Conservation (phyloP, 495 filamentous ascomycete genomes). For the Cercophora newfieldiana region DNA sequence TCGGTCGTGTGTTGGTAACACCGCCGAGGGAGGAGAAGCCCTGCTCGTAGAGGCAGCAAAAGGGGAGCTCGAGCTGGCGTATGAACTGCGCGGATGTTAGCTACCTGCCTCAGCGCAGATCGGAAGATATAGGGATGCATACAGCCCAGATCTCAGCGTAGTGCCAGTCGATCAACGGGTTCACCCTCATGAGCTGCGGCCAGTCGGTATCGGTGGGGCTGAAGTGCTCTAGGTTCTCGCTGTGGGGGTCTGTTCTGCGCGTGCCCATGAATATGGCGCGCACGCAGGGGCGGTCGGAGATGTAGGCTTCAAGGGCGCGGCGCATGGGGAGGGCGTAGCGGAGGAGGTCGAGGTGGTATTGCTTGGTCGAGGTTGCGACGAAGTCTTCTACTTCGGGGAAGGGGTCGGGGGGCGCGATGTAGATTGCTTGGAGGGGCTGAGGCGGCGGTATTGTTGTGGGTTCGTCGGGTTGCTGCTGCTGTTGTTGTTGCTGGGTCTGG, state of each 20-base stretch:
- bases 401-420: constrained; percentile 77
- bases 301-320: constrained; percentile 73
- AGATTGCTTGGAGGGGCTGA: constrained; percentile 72
- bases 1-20: constrained; percentile 85
- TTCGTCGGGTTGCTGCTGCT: not conserved
- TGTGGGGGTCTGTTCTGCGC: constrained; percentile 87
- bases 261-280: constrained; percentile 93
- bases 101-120: not conserved
- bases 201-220: constrained; percentile 85
- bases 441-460: constrained; percentile 19
- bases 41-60: constrained; percentile 81
- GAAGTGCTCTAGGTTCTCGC: constrained; percentile 72
- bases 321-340: constrained; percentile 80
- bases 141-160: constrained; percentile 93
- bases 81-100: constrained; percentile 62
- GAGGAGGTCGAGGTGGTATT: constrained; percentile 75
- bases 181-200: constrained; percentile 89
- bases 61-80: constrained; percentile 71
- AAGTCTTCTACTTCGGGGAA: constrained; percentile 86
- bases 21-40: constrained; percentile 73
- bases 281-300: constrained; percentile 60
- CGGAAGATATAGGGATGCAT: constrained; percentile 34
- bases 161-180: constrained; percentile 97
- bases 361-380: constrained; percentile 59
- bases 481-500: constrained; percentile 30